A percentile compares a stretch with the other conserved stretches of the same genome.
phyloP scores from a whole-genome alignment of 176 grass and related monocot species.

The Oryza glumipatula region DNA sequence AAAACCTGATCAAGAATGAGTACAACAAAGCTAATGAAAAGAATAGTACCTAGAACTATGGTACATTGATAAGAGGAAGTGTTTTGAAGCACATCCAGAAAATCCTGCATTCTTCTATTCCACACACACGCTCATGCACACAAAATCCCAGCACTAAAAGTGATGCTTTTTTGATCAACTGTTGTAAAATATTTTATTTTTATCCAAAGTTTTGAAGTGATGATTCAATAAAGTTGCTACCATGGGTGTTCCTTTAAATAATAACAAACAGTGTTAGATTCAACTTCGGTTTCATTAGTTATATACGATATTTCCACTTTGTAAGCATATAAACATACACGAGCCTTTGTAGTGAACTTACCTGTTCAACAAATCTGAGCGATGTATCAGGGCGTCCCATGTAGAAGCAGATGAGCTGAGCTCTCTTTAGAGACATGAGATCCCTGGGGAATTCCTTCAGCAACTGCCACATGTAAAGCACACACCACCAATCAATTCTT shows the following conservation, averaged over 20 bases:
- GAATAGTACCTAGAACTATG: background rate
- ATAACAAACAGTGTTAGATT: background rate
- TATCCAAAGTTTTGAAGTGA: background rate
- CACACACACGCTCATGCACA: background rate
- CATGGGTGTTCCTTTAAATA: background rate
- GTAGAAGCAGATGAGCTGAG: conserved; percentile 64
- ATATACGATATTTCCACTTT: background rate
- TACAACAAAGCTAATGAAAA: conserved; percentile 11
- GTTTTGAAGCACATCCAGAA: background rate
- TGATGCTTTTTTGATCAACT: background rate
- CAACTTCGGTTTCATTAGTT: background rate
- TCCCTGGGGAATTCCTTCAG: conserved; percentile 69
- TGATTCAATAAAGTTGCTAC: background rate
- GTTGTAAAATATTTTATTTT: background rate
- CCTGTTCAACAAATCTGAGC: conserved; percentile 63
- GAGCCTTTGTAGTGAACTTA: conserved; percentile 10
- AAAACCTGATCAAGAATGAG: conserved; percentile 52
- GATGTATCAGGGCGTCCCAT: conserved; percentile 53
- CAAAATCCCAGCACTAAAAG: background rate
- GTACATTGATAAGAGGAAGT: background rate
- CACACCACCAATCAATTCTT: background rate
- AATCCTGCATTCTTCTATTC: background rate
- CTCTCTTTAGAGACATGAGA: conserved; percentile 67
- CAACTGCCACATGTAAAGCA: conserved; percentile 38
- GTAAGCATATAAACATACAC: background rate